Percentiles rank a stretch among this genome's conserved stretches.
Conservation (phyloP, 78 protist species). For the Creolimax fragrantissima region DNA sequence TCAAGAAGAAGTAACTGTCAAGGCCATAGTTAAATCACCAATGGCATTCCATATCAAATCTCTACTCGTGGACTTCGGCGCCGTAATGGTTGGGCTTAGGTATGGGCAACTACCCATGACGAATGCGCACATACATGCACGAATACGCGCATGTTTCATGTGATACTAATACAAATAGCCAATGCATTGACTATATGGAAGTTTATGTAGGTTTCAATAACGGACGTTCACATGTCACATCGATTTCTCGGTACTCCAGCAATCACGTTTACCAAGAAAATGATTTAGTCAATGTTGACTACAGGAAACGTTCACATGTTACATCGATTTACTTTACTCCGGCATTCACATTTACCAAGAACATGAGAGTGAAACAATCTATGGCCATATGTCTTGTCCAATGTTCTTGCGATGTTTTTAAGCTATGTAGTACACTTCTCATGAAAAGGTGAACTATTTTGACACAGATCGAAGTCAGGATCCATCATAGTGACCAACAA, state of each 20-base stretch:
- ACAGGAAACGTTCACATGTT: too few species aligned
- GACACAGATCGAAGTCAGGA: not conserved
- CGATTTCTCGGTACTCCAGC: not conserved
- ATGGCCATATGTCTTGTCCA: too few species aligned
- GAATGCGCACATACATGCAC: not conserved
- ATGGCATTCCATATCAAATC: slow-evolving; percentile 37
- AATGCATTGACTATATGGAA: not conserved
- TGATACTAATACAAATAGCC: not conserved
- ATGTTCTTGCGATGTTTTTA: too few species aligned
- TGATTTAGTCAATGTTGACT: too few species aligned
- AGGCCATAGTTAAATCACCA: slow-evolving; percentile 48
- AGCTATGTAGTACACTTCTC: too few species aligned
- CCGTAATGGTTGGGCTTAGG: not conserved
- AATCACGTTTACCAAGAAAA: not conserved
- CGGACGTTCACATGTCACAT: not conserved
- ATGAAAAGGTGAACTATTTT: not conserved
- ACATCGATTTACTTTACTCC: too few species aligned
- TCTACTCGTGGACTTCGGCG: slow-evolving; percentile 39
- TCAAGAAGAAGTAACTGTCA: slow-evolving; percentile 39
- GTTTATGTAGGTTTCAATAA: not conserved
- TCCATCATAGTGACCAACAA: not conserved
- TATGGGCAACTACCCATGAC: not conserved
- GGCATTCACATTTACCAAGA: too few species aligned
- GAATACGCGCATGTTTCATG: not conserved
- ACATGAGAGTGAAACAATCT: too few species aligned